phyloP scores from a whole-genome alignment of 1,139 yeast species.

The Blastobotrys aristatus region DNA sequence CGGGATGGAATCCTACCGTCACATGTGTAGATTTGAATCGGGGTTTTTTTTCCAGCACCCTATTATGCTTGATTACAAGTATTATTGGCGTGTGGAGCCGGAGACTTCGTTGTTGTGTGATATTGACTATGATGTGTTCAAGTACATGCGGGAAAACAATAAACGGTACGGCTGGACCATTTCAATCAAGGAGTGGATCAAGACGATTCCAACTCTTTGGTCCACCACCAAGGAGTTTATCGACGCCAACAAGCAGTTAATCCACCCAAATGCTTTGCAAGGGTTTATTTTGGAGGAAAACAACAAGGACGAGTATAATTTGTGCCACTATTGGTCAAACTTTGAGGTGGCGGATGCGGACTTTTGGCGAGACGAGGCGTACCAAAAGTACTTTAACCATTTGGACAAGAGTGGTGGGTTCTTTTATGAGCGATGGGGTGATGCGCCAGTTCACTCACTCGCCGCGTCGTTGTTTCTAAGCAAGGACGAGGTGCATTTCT shows the following conservation, averaged over 20 bases:
- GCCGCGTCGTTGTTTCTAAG: constrained; percentile 72
- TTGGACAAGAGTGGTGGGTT: constrained; percentile 80
- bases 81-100: constrained; percentile 74
- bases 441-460: constrained; percentile 86
- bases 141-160: constrained; percentile 53
- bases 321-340: constrained; percentile 90
- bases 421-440: constrained; percentile 95
- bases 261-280: constrained; percentile 63
- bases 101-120: constrained; percentile 59
- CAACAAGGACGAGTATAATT: constrained; percentile 50
- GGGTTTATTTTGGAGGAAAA: constrained; percentile 63
- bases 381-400: constrained; percentile 60
- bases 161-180: constrained; percentile 64
- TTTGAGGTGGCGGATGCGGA: constrained; percentile 79
- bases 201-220: constrained; percentile 60
- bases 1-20: constrained; percentile 57
- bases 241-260: constrained; percentile 38
- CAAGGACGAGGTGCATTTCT: constrained; percentile 63
- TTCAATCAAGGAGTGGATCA: constrained; percentile 54
- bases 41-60: constrained; percentile 61
- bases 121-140: constrained; percentile 59
- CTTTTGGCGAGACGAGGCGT: constrained; percentile 66
- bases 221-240: constrained; percentile 48
- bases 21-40: constrained; percentile 70
- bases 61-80: constrained; percentile 50